A percentile compares a stretch with the other conserved stretches of the same genome.
Conservation (phyloP, 306 rosid genomes). For the Begonia loranthoides region DNA sequence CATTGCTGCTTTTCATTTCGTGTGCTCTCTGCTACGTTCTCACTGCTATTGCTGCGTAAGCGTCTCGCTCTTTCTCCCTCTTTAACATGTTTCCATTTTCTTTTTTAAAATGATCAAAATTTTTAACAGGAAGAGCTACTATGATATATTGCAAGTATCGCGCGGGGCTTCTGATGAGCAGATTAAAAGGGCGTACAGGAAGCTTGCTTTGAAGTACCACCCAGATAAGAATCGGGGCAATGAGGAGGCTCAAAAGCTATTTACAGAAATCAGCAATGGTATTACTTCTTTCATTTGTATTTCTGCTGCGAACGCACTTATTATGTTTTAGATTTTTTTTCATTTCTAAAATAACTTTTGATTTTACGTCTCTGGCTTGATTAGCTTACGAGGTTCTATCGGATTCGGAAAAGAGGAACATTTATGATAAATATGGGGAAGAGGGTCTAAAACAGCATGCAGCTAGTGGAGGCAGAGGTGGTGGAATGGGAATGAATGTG, state of each 20-base stretch:
- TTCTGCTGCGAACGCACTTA: no score
- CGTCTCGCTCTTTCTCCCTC: conserved; percentile 19
- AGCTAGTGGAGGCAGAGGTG: conserved; percentile 75
- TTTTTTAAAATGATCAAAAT: neutral
- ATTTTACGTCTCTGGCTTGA: neutral
- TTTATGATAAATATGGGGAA: conserved; percentile 83
- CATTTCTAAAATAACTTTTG: no score
- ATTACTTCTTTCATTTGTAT: neutral
- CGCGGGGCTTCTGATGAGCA: conserved; percentile 86
- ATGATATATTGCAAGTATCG: conserved; percentile 72
- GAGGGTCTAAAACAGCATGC: conserved; percentile 98
- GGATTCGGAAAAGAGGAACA: conserved; percentile 70
- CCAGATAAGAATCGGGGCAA: conserved; percentile 96
- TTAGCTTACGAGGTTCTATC: conserved; percentile 84
- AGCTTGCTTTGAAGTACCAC: conserved; percentile 90
- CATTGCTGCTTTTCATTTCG: conserved; percentile 32
- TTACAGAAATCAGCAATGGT: conserved; percentile 91
- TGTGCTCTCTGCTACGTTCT: conserved; percentile 50
- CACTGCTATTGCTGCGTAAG: conserved; percentile 66
- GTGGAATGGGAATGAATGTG: conserved; percentile 76
- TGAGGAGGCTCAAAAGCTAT: conserved; percentile 75
- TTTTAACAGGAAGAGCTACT: conserved; percentile 57
- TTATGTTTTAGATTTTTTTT: no score
- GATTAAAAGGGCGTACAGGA: conserved; percentile 91
- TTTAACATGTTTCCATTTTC: neutral